Conservation (phyloP, 352 stramenopile genomes). For the Globisporangium uncinulatum region DNA sequence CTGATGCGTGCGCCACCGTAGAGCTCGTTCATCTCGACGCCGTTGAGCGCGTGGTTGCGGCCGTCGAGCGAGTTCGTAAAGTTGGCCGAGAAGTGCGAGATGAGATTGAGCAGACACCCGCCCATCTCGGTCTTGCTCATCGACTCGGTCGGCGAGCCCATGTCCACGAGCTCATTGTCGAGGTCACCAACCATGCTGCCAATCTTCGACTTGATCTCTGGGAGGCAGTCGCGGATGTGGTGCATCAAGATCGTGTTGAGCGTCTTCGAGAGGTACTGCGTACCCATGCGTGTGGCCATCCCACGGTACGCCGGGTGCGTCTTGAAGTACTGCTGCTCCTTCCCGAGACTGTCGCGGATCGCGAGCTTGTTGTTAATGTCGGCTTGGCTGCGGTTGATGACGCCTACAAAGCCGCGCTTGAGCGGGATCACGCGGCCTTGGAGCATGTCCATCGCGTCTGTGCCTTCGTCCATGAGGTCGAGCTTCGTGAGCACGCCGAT, state of each 20-base stretch:
- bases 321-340: constrained; percentile 97
- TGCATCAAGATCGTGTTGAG: constrained; percentile 99
- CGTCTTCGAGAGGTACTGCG: constrained; percentile 93
- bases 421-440: constrained; percentile 96
- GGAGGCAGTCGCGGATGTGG: constrained; percentile 98
- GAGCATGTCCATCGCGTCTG: constrained; percentile 96
- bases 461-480: constrained; percentile 99
- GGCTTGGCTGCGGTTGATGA: constrained; percentile 98
- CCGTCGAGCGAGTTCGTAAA: constrained; percentile 90
- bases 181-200: constrained; percentile 94
- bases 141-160: constrained; percentile 89
- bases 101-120: constrained; percentile 91
- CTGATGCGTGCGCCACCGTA: constrained; percentile 97
- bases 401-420: constrained; percentile 96
- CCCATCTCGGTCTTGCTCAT: constrained; percentile 90
- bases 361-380: constrained; percentile 96
- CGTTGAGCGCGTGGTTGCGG: constrained; percentile 73
- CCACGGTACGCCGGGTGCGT: constrained; percentile 94
- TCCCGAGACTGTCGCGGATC: constrained; percentile 93
- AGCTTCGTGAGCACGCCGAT: constrained; percentile 99
- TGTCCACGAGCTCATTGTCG: constrained; percentile 92
- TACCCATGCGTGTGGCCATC: constrained; percentile 94
- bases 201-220: constrained; percentile 98
- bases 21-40: constrained; percentile 85
- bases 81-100: constrained; percentile 90